Percentiles rank a stretch among this genome's conserved stretches.
Conservation (phyloP, 306 rosid genomes). For the Quercus agrifolia region DNA sequence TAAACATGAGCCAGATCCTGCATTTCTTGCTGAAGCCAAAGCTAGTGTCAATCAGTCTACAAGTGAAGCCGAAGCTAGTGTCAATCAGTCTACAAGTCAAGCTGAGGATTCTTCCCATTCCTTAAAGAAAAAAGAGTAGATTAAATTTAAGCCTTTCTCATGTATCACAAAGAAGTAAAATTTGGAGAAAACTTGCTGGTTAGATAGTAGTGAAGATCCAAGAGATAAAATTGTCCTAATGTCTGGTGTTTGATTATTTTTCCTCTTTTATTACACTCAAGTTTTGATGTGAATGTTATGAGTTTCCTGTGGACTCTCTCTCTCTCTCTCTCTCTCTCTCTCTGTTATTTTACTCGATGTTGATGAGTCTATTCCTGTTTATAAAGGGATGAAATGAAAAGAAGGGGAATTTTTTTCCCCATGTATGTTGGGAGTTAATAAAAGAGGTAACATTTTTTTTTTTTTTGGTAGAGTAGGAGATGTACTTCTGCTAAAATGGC, state of each 20-base stretch:
- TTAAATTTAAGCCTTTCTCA: slow-evolving; percentile 11
- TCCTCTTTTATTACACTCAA: not conserved
- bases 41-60: slow-evolving; percentile 58
- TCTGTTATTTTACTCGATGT: too few relatives aligned
- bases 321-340: too few relatives aligned
- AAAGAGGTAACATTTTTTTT: too few relatives aligned
- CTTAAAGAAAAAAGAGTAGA: slow-evolving; percentile 65
- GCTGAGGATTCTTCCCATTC: slow-evolving; percentile 41
- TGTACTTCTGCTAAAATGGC: too few relatives aligned
- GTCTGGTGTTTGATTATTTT: not conserved
- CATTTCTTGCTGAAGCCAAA: slow-evolving; percentile 76
- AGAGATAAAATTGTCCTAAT: not conserved
- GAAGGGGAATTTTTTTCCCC: too few relatives aligned
- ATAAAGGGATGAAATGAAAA: too few relatives aligned
- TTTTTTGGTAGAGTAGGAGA: too few relatives aligned
- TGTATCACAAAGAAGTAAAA: not conserved
- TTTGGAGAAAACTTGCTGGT: not conserved
- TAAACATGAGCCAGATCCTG: slow-evolving; percentile 76
- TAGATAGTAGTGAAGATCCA: not conserved
- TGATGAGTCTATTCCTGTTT: too few relatives aligned
- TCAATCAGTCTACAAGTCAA: slow-evolving; percentile 32
- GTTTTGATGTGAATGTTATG: too few relatives aligned
- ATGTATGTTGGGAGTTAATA: too few relatives aligned
- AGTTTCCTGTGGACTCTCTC: too few relatives aligned
- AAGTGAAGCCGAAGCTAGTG: slow-evolving; percentile 24